These are phyloP conservation scores for Mucor piriformis DNA, from an alignment of 371 early-diverging fungal species.

Conservation along the genomic window DNA sequence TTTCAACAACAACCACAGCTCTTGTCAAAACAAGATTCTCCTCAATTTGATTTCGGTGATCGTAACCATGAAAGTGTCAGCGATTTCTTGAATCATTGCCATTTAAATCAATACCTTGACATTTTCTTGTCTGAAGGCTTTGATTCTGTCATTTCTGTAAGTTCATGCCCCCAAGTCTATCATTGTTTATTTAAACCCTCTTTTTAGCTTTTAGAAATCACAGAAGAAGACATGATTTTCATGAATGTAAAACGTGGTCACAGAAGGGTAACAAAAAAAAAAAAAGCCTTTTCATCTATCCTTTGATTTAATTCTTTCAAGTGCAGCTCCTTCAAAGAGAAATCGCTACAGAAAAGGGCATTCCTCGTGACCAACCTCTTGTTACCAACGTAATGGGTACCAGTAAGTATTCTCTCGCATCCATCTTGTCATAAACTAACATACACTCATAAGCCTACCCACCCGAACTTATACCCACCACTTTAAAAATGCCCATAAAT, in stretches of 20 bases:
- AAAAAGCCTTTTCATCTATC: no score
- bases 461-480: neutral
- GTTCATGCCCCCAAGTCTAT: neutral
- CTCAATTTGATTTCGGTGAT: neutral
- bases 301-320: no score
- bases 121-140: constrained; percentile 41
- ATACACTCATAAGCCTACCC: constrained; percentile 5
- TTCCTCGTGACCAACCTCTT: constrained; percentile 34
- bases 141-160: constrained; percentile 42
- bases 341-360: constrained; percentile 42
- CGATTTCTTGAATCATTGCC: constrained; percentile 26
- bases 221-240: constrained; percentile 42
- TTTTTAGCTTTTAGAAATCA: constrained; percentile 42
- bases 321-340: constrained; percentile 54
- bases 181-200: neutral
- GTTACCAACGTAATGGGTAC: constrained; percentile 20
- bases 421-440: neutral
- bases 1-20: neutral
- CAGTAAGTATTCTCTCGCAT: constrained; percentile 15
- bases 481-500: constrained; percentile 5
- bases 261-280: constrained; percentile 36
- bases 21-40: neutral
- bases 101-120: constrained; percentile 36
- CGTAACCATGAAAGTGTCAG: constrained; percentile 15
- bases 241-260: constrained; percentile 54